Conservation (phyloP, 2,329 filamentous ascomycete species). For the Sclerotiophoma versabilis region DNA sequence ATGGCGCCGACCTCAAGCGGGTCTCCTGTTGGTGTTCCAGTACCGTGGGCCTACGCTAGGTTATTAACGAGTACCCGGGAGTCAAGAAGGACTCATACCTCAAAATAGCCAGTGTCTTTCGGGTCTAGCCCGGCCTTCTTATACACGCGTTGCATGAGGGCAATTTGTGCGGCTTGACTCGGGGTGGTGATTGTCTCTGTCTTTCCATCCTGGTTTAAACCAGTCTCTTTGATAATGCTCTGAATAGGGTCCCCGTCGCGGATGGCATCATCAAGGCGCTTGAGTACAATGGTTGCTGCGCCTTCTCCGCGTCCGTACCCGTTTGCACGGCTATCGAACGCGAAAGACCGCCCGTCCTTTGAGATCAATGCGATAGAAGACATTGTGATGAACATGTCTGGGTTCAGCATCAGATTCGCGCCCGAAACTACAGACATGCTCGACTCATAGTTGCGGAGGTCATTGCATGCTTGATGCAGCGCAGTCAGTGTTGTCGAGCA, state of each 20-base stretch:
- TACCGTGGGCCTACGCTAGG: conserved; percentile 52
- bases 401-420: conserved; percentile 4
- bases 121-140: conserved; percentile 42
- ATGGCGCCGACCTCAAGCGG: conserved; percentile 30
- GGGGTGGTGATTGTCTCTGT: conserved; percentile 25
- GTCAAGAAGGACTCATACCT: conserved; percentile 37
- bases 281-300: conserved; percentile 35
- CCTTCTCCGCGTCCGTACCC: conserved; percentile 44
- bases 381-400: conserved; percentile 15
- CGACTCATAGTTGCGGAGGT: not conserved
- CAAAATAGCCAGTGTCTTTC: conserved; percentile 35
- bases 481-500: not conserved
- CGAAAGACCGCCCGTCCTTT: conserved; percentile 19
- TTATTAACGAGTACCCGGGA: not conserved
- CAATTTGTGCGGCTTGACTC: conserved; percentile 53
- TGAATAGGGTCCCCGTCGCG: conserved; percentile 38
- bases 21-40: conserved; percentile 60
- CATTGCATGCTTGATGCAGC: not conserved
- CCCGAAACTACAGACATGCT: not conserved
- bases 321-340: conserved; percentile 37
- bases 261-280: conserved; percentile 34
- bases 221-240: conserved; percentile 36
- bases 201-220: conserved; percentile 24
- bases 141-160: conserved; percentile 11
- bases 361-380: not conserved